These are phyloP conservation scores for Xerocomus cyaneibrunnescens DNA, from an alignment of 1,284 basidiomycete species.

Conservation along the genomic window DNA sequence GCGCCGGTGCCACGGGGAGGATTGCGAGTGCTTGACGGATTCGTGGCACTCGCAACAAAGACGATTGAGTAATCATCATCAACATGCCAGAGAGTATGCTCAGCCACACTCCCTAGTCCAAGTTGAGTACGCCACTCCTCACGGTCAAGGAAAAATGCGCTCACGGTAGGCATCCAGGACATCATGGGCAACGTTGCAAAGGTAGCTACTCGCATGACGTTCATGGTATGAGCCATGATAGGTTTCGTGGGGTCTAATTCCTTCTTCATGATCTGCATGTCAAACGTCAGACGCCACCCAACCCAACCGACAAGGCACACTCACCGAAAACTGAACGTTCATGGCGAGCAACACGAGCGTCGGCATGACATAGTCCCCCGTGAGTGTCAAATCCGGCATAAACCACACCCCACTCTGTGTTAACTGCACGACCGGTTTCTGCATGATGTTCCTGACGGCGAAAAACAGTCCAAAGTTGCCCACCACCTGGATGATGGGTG, in stretches of 20 bases:
- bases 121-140: background rate
- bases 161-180: constrained; percentile 54
- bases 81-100: constrained; percentile 28
- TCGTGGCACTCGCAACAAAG: constrained; percentile 24
- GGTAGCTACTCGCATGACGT: constrained; percentile 65
- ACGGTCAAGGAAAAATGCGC: constrained; percentile 26
- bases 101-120: constrained; percentile 31
- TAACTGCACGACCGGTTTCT: constrained; percentile 71
- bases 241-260: constrained; percentile 60
- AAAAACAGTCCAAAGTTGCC: constrained; percentile 88
- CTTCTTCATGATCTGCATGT: constrained; percentile 49
- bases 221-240: constrained; percentile 68
- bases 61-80: constrained; percentile 24
- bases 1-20: constrained; percentile 6
- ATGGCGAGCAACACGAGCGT: constrained; percentile 61
- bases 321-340: constrained; percentile 70
- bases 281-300: constrained; percentile 4
- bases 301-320: constrained; percentile 28
- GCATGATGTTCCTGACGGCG: constrained; percentile 72
- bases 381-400: constrained; percentile 78
- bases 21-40: constrained; percentile 30
- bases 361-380: constrained; percentile 82
- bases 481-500: constrained; percentile 74
- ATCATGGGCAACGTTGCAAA: constrained; percentile 63
- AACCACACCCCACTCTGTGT: constrained; percentile 76